phyloP scores from a whole-genome alignment of 768 basidiomycete genomes.

The Polyporus arcularius region DNA sequence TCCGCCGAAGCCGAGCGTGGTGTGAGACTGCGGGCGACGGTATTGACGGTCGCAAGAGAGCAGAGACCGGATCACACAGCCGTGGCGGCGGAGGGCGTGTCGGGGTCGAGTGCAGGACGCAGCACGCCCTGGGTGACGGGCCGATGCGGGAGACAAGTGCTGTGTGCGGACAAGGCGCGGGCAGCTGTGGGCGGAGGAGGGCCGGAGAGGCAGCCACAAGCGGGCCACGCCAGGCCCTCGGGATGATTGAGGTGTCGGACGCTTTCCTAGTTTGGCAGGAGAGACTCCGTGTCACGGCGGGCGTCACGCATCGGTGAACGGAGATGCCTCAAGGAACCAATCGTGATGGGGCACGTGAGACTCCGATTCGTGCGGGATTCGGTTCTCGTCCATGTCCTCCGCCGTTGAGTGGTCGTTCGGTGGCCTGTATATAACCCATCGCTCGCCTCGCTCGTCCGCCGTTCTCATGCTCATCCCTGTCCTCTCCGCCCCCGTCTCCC shows the following conservation, averaged over 20 bases:
- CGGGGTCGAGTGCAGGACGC: no score
- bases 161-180: background rate
- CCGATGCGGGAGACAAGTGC: background rate
- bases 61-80: background rate
- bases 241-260: conserved; percentile 7
- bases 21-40: background rate
- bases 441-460: conserved; percentile 9
- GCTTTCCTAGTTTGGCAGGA: background rate
- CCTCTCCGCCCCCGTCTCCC: conserved; percentile 18
- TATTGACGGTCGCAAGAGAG: conserved; percentile 3
- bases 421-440: conserved; percentile 18
- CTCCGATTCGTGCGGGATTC: conserved; percentile 24
- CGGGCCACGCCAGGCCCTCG: background rate
- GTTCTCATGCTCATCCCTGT: conserved; percentile 1
- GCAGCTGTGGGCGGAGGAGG: background rate
- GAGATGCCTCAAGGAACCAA: conserved; percentile 13
- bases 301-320: conserved; percentile 17
- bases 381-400: conserved; percentile 21
- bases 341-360: conserved; percentile 13
- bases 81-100: no score
- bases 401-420: conserved; percentile 15
- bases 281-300: background rate
- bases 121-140: no score
- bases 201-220: background rate
- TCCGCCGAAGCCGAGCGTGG: conserved; percentile 4